Evolutionary conservation across 768 basidiomycete species (phyloP).

Genomic region (Rhodotorula kratochvilovae): DNA sequence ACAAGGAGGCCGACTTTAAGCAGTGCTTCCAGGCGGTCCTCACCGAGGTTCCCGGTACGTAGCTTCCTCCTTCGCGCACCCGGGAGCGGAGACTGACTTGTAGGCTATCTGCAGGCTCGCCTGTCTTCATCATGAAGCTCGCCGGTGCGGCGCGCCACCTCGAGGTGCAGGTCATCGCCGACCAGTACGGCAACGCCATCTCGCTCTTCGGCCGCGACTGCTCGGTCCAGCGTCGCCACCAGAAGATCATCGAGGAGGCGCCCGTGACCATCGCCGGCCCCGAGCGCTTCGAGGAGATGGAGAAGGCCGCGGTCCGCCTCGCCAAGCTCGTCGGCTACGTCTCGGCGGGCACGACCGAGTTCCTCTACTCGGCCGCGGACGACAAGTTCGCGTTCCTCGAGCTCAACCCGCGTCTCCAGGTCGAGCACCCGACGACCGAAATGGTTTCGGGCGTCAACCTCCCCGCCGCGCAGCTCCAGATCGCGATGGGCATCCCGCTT

Average conservation of each 20-base stretch:
- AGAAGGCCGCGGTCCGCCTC: conserved; percentile 97
- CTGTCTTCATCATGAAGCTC: conserved; percentile 99
- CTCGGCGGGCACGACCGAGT: conserved; percentile 76
- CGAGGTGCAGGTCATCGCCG: conserved; percentile 95
- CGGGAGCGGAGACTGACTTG: conserved; percentile 3
- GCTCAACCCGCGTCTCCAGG: conserved; percentile 97
- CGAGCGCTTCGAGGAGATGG: conserved; percentile 93
- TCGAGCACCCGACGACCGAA: conserved; percentile 98
- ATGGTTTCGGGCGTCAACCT: conserved; percentile 99
- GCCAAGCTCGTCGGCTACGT: conserved; percentile 98
- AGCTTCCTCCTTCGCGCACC: background rate
- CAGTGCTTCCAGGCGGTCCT: conserved; percentile 89
- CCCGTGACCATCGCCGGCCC: conserved; percentile 94
- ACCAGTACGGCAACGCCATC: conserved; percentile 98
- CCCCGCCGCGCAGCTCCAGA: conserved; percentile 91
- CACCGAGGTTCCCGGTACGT: conserved; percentile 89
- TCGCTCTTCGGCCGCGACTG: conserved; percentile 98
- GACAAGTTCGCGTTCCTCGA: conserved; percentile 97
- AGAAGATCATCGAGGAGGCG: conserved; percentile 99
- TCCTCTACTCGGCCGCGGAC: conserved; percentile 89
- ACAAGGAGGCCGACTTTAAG: conserved; percentile 77
- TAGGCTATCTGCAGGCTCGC: conserved; percentile 69
- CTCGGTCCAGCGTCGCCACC: conserved; percentile 97
- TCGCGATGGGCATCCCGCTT: conserved; percentile 96
- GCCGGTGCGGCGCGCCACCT: conserved; percentile 95